Base-by-base conservation (phyloP, 305 asterid genomes). In the Petunia hybrid region DNA sequence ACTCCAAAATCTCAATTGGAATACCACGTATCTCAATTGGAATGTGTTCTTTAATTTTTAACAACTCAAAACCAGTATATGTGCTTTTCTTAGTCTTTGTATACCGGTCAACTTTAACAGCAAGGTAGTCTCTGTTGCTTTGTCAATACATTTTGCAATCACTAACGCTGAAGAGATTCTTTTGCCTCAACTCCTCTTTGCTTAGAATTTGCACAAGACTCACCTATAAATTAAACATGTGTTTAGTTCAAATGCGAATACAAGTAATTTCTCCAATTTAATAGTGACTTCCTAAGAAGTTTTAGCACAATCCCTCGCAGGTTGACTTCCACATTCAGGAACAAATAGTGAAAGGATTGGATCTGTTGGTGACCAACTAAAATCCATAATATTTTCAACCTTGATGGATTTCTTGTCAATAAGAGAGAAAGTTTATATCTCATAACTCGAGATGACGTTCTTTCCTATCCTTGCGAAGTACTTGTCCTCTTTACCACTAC, bases 101-200 rank as follows among this genome's bases (percentile, higher is more conserved):
- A 89, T 93, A 96, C 40, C 99, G 94, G 51, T 94, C 99, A 76
- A 96, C 98, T 85, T 91, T 96, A 70, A 94, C 99, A 59, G 99
- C 99, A 53, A 96, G 97, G 83, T 96, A 96, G 41, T 96, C 99
- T 41, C 98, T 98, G 80, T 90, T 94, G 85, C 98, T 96, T 87
- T 96, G 99, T 98, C 99, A 96, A 88, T 96, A 96, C 97, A 96
- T 88, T 90, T 96, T 94, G 86, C 99, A 96, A 76, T 96, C 99
- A 82, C 98, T 94, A 22, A 96, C 99, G 77, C 95, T 92, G 86
- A 96, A 96, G 68, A 96, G 97, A 86, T 96, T 94, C 90, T 96
- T 96, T 86, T 94, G 99, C 85, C 99, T 91, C 89, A 92, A 74
- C 89, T 95, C 99, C 81, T 88, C 92, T 86, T 95, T 95, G 92